Conservation (phyloP, 768 basidiomycete species). For the Leucosporidium yakuticum region DNA sequence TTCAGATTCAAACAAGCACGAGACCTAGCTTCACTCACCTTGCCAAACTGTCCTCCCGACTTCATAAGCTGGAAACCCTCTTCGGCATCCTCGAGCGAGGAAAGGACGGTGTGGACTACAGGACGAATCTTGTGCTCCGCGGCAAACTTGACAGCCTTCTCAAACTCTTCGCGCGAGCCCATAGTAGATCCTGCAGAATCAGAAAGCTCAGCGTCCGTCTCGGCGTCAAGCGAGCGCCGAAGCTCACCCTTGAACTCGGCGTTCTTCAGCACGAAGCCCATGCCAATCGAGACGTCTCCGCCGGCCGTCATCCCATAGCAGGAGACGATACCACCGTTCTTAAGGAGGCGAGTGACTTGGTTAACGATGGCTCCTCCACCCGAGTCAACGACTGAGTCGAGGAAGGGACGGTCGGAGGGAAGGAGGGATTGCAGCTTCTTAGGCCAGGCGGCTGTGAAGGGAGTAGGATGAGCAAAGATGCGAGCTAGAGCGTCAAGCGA, state of each 20-base stretch:
- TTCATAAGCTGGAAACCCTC: slow-evolving; percentile 65
- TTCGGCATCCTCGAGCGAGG: slow-evolving; percentile 60
- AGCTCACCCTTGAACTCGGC: slow-evolving; percentile 63
- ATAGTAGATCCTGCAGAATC: slow-evolving; percentile 62
- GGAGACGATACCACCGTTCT: slow-evolving; percentile 39
- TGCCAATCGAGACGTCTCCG: slow-evolving; percentile 67
- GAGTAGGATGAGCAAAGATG: neutral
- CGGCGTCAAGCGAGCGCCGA: neutral
- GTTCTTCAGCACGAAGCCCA: slow-evolving; percentile 70
- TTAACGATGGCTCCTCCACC: slow-evolving; percentile 62
- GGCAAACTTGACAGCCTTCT: slow-evolving; percentile 65
- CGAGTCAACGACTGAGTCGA: slow-evolving; percentile 65
- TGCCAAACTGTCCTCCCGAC: slow-evolving; percentile 66
- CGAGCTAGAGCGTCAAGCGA: neutral
- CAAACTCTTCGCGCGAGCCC: slow-evolving; percentile 70
- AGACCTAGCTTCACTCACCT: slow-evolving; percentile 54
- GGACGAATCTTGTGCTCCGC: slow-evolving; percentile 62
- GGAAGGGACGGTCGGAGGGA: slow-evolving; percentile 38
- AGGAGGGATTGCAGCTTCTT: slow-evolving; percentile 50
- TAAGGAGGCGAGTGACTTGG: slow-evolving; percentile 52
- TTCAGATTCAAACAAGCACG: neutral
- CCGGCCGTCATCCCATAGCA: slow-evolving; percentile 35
- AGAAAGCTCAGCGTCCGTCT: neutral
- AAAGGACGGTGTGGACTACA: slow-evolving; percentile 62
- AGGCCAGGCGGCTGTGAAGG: slow-evolving; percentile 39